These are phyloP conservation scores for Populus trichocarpa DNA, from an alignment of 441 rosid species.

Conservation along the genomic window DNA sequence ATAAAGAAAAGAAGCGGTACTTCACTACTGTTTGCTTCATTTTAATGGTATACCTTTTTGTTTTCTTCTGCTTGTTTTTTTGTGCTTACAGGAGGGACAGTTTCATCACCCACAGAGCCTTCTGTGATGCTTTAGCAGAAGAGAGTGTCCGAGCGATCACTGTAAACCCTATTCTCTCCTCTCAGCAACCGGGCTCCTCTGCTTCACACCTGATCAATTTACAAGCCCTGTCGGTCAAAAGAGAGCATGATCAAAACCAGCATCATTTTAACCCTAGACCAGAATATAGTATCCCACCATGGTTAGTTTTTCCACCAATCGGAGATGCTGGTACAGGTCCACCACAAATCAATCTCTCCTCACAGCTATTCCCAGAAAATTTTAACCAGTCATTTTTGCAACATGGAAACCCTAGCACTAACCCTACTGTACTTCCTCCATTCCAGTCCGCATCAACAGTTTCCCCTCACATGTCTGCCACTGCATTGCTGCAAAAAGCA, in stretches of 20 bases:
- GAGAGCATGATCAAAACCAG: conserved; percentile 29
- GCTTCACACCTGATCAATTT: conserved; percentile 40
- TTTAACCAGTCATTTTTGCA: conserved; percentile 24
- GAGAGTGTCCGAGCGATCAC: conserved; percentile 28
- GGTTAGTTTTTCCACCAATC: conserved; percentile 25
- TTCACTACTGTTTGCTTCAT: conserved; percentile 11
- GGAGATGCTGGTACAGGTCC: conserved; percentile 20
- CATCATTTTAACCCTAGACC: conserved; percentile 13
- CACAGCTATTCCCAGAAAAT: conserved; percentile 24
- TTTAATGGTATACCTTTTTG: conserved; percentile 27
- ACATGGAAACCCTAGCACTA: conserved; percentile 31
- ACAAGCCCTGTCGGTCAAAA: conserved; percentile 28
- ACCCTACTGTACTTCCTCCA: conserved; percentile 23
- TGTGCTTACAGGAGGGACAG: conserved; percentile 52
- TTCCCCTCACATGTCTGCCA: conserved; percentile 69
- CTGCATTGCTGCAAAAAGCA: conserved; percentile 83
- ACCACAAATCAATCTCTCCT: conserved; percentile 31
- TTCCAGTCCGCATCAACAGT: conserved; percentile 14
- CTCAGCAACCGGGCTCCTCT: conserved; percentile 23
- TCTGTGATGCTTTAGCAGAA: conserved; percentile 57
- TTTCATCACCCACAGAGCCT: conserved; percentile 59
- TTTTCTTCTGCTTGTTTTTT: conserved; percentile 25
- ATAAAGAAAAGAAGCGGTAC: conserved; percentile 2
- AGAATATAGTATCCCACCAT: conserved; percentile 25
- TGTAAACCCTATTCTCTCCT: conserved; percentile 19